Percentiles rank a stretch among this genome's conserved stretches.
These are phyloP conservation scores for Alternaria angustiovoidea DNA, from an alignment of 2,329 filamentous ascomycete genomes.

Conservation along the genomic window DNA sequence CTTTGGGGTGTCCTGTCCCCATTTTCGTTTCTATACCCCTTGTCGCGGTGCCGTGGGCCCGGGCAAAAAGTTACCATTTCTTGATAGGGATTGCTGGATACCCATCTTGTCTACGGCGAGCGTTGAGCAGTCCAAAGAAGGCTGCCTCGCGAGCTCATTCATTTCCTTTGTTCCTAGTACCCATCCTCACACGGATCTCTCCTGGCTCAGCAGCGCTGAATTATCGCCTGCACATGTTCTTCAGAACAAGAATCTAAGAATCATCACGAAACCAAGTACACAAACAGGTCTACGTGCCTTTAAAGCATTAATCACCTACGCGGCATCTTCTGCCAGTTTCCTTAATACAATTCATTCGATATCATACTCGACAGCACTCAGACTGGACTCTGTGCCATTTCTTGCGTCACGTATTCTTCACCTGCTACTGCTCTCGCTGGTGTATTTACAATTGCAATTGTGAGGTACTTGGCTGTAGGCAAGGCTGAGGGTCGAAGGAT, in stretches of 20 bases:
- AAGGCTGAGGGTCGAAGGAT: conserved; percentile 36
- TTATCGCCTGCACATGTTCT: conserved; percentile 36
- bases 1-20: conserved; percentile 30
- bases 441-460: conserved; percentile 28
- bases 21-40: conserved; percentile 46
- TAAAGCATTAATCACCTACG: conserved; percentile 30
- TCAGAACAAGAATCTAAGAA: conserved; percentile 40
- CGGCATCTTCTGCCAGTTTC: conserved; percentile 27
- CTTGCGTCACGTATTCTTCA: conserved; percentile 19
- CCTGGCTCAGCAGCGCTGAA: conserved; percentile 41
- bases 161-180: conserved; percentile 47
- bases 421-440: conserved; percentile 37
- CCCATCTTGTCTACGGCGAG: conserved; percentile 36
- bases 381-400: conserved; percentile 24
- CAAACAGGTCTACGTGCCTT: conserved; percentile 43
- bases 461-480: conserved; percentile 32
- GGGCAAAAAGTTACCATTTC: conserved; percentile 34
- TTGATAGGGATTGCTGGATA: conserved; percentile 40
- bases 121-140: conserved; percentile 33
- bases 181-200: conserved; percentile 44
- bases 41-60: conserved; percentile 28
- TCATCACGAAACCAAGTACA: conserved; percentile 46
- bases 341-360: conserved; percentile 28
- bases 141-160: conserved; percentile 41
- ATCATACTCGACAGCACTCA: conserved; percentile 25